Base-by-base conservation (phyloP, 148 eudicot genomes). In the Fagopyrum tataricum region DNA sequence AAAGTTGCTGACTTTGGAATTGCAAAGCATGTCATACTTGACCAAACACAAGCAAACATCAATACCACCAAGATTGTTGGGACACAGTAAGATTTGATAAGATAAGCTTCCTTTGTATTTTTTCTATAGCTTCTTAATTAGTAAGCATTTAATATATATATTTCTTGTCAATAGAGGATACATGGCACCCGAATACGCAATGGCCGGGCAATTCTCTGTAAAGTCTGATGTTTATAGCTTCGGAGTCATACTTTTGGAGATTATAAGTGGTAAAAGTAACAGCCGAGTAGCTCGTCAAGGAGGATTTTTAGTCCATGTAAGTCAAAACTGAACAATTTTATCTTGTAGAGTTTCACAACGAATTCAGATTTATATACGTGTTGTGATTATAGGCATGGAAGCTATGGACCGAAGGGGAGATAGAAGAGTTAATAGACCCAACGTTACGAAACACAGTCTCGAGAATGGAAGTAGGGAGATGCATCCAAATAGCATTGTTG, bases 41-140 rank as follows among this genome's bases (percentile, higher is more conserved):
- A 71, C 67, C 79, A 77, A 61, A 70, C 79, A 52, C 75, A 77
- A 21, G 41, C 24, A 14, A 72, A 44, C 21, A 46, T 71, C n/a
- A 72, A 44, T 41, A 46, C 75, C n/a, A 71, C 44, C 21, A 51
- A 42, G 47, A 37, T 71, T 20, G 43, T 62, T 44, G 79, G 79
- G 7, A 77, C 79, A 5, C 47, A 13, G 74, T 76, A 76, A 76
- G 74, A 68, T 7, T 46, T 46, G 2, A 13, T 13, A 8, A 55
- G 2, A 37, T 39, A 39, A 31, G 12, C 9, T 59, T 26, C 67
- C 6, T 59, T 13, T 51, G n/a, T 4, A 51, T 51, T 4, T 51
- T 14, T 3, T 55, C 61, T 26, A 7, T 23, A 1, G 9, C 23
- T 23, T 58, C 14, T 2, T 3, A 23, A 18, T 56, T 20, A 12